Percentiles rank a stretch among this genome's conserved stretches.
Conservation (phyloP, 352 stramenopile species). For the Globisporangium yorkense region DNA sequence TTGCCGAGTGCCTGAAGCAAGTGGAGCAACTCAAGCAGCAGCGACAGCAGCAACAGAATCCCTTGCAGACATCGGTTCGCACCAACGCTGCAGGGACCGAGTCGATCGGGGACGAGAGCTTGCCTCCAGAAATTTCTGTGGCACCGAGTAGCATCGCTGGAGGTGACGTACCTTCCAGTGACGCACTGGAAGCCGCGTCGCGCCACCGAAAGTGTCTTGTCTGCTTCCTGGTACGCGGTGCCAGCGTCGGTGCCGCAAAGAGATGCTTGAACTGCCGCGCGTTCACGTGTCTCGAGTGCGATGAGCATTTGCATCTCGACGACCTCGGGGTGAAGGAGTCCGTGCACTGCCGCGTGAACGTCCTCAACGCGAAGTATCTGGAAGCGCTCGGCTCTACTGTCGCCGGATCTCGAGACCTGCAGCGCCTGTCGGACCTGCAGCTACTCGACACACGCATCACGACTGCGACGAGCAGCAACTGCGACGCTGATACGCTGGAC, state of each 20-base stretch:
- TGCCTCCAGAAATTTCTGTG: background rate
- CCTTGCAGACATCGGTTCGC: background rate
- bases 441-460: background rate
- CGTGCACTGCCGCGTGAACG: conserved; percentile 38
- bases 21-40: conserved; percentile 12
- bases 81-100: too few relatives aligned
- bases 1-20: conserved; percentile 20
- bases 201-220: conserved; percentile 19
- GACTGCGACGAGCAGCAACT: background rate
- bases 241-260: conserved; percentile 12
- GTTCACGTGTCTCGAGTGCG: conserved; percentile 37
- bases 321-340: conserved; percentile 54
- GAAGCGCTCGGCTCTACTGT: background rate
- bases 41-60: background rate
- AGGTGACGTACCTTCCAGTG: too few relatives aligned
- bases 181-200: background rate
- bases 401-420: background rate
- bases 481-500: conserved; percentile 11
- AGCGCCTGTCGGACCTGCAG: background rate
- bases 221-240: conserved; percentile 22
- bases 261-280: conserved; percentile 44
- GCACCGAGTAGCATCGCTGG: background rate
- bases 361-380: conserved; percentile 1
- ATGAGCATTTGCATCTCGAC: conserved; percentile 48
- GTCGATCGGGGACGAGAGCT: conserved; percentile 3